Percentiles rank a stretch among this genome's conserved stretches.
phyloP scores from a whole-genome alignment of 2,329 filamentous ascomycete genomes.

The Talaromyces sp. region DNA sequence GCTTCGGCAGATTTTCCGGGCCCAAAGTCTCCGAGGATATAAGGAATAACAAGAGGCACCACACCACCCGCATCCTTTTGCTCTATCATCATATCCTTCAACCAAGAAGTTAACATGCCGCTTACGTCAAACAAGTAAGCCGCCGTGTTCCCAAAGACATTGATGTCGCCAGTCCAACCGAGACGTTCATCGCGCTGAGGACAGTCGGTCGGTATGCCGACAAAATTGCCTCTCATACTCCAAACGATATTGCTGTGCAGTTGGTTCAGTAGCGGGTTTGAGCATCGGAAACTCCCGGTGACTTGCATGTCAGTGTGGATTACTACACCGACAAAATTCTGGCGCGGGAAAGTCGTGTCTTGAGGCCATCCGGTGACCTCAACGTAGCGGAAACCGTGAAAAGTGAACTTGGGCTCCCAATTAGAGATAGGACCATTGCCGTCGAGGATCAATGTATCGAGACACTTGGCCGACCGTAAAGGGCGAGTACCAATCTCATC shows the following conservation, averaged over 20 bases:
- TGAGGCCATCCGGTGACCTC: conserved; percentile 46
- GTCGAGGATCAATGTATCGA: conserved; percentile 37
- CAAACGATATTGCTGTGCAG: conserved; percentile 54
- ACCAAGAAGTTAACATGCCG: conserved; percentile 51
- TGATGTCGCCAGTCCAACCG: conserved; percentile 52
- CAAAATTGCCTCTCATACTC: conserved; percentile 58
- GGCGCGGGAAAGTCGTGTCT: neutral
- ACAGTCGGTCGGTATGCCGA: conserved; percentile 56
- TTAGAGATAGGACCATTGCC: conserved; percentile 20
- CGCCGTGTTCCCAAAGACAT: conserved; percentile 48
- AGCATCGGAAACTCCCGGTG: conserved; percentile 51
- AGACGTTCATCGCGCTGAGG: conserved; percentile 55
- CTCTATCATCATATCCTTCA: conserved; percentile 44
- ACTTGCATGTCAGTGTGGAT: conserved; percentile 51
- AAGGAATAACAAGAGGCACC: conserved; percentile 29
- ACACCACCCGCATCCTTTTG: conserved; percentile 23
- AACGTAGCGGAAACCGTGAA: conserved; percentile 51
- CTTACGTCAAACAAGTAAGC: conserved; percentile 47
- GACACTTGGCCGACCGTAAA: conserved; percentile 40
- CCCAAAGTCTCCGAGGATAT: conserved; percentile 16
- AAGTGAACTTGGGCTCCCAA: conserved; percentile 50
- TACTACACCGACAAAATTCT: conserved; percentile 30
- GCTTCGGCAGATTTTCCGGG: conserved; percentile 22
- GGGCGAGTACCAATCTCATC: conserved; percentile 41
- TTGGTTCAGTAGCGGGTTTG: conserved; percentile 47